Percentiles rank a stretch among this genome's conserved stretches.
These are phyloP conservation scores for Lachnellula suecica DNA, from an alignment of 2,329 filamentous ascomycete species.

Conservation along the genomic window DNA sequence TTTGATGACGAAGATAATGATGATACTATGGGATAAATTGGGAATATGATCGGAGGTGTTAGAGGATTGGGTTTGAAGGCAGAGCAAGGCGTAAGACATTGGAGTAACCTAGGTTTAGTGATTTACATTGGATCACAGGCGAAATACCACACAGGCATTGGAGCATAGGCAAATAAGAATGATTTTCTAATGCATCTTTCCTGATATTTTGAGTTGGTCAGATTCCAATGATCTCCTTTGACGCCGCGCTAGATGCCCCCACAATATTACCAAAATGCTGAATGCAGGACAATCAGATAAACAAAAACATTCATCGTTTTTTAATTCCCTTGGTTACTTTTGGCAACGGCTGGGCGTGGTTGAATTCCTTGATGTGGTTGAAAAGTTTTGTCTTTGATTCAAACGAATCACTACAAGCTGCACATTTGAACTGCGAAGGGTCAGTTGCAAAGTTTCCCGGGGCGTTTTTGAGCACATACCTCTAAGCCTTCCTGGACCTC, in stretches of 20 bases:
- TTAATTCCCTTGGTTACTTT: conserved; percentile 24
- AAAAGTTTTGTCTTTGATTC: conserved; percentile 62
- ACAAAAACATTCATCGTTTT: conserved; percentile 7
- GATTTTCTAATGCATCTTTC: background rate
- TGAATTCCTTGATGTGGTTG: conserved; percentile 56
- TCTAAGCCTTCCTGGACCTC: conserved; percentile 16
- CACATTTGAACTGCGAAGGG: conserved; percentile 47
- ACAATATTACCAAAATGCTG: background rate
- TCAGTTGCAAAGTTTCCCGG: conserved; percentile 7
- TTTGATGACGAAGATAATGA: conserved; percentile 70
- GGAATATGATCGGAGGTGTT: background rate
- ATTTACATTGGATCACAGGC: background rate
- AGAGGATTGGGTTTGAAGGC: conserved; percentile 5
- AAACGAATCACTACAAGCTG: conserved; percentile 56
- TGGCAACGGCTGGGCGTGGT: conserved; percentile 50
- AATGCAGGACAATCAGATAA: background rate
- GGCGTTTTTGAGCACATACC: conserved; percentile 11
- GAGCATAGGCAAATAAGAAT: background rate
- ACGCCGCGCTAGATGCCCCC: conserved; percentile 7
- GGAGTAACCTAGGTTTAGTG: background rate
- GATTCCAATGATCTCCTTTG: background rate
- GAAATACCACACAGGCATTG: background rate
- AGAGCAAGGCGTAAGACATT: background rate
- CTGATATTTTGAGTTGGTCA: too few species aligned
- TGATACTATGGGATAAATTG: conserved; percentile 36